A percentile compares a stretch with the other conserved stretches of the same genome.
phyloP scores from a whole-genome alignment of 108 stramenopile species.

The Nitzschia palea region DNA sequence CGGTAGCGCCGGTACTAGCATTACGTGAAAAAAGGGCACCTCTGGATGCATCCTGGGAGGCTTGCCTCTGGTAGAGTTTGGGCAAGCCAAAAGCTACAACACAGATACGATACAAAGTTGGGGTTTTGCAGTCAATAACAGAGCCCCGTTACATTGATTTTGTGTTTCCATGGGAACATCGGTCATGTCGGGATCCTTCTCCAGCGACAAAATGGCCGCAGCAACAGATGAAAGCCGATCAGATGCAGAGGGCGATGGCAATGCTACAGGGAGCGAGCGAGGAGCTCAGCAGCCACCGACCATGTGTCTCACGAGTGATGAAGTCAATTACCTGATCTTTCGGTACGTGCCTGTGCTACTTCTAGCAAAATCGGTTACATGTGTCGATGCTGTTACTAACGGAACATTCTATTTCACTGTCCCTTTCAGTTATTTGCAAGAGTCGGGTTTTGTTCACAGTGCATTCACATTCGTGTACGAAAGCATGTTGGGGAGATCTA shows the following conservation, averaged over 20 bases:
- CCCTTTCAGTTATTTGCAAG: constrained; percentile 44
- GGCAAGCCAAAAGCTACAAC: background rate
- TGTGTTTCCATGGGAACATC: background rate
- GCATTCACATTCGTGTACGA: constrained; percentile 96
- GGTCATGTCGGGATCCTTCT: constrained; percentile 13
- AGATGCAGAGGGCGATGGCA: constrained; percentile 12
- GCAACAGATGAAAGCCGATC: background rate
- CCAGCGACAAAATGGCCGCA: constrained; percentile 9
- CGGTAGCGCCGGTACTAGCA: too few relatives aligned
- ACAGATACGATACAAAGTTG: background rate
- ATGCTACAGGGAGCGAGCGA: constrained; percentile 1
- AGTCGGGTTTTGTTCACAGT: constrained; percentile 91
- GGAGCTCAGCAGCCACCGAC: constrained; percentile 22
- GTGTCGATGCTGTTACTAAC: too few relatives aligned
- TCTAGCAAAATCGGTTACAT: too few relatives aligned
- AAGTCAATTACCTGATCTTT: constrained; percentile 93
- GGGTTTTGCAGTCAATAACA: too few relatives aligned
- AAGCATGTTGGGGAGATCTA: constrained; percentile 79
- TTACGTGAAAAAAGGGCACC: too few relatives aligned
- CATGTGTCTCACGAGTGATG: constrained; percentile 81
- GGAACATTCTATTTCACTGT: background rate
- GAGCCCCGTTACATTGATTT: too few relatives aligned
- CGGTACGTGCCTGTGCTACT: constrained; percentile 54
- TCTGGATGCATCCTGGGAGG: too few relatives aligned
- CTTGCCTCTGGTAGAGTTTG: too few relatives aligned